These are phyloP conservation scores for Fusarium tupiense DNA, from an alignment of 2,329 filamentous ascomycete genomes.

Conservation along the genomic window DNA sequence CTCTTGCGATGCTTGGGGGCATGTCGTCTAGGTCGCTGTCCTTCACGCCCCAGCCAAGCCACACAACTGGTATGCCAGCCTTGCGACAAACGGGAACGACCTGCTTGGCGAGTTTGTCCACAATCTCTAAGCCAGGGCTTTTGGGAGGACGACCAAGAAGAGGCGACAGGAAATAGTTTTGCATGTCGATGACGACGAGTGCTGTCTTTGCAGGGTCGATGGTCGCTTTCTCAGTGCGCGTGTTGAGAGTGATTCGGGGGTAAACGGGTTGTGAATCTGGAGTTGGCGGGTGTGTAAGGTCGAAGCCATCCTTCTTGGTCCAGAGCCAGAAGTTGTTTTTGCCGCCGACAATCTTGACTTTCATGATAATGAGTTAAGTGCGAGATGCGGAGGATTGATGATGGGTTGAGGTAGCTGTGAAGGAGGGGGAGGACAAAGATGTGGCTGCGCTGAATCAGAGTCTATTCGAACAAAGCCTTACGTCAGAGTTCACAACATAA, in stretches of 20 bases:
- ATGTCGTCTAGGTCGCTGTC: not conserved
- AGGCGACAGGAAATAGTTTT: not conserved
- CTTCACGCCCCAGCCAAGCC: not conserved
- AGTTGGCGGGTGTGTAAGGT: fast-evolving
- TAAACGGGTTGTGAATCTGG: not conserved
- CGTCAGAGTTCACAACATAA: not conserved
- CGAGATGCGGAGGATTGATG: fast-evolving
- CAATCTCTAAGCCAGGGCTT: not conserved
- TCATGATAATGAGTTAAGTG: not conserved
- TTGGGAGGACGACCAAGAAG: fast-evolving
- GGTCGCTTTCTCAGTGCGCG: not conserved
- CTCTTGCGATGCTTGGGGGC: not conserved
- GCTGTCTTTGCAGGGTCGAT: not conserved
- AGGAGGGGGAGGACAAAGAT: not conserved
- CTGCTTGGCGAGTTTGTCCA: not conserved
- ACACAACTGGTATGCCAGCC: not conserved
- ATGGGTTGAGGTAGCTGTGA: fast-evolving
- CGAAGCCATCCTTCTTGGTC: not conserved
- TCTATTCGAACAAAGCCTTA: not conserved
- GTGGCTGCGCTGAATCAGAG: not conserved
- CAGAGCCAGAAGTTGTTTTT: not conserved
- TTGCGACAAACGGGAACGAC: not conserved
- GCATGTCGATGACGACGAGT: not conserved
- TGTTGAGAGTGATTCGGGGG: not conserved
- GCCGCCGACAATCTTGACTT: not conserved